Base-by-base conservation (phyloP, 2,329 filamentous ascomycete genomes). In the Calonectria pseudoturangicola region DNA sequence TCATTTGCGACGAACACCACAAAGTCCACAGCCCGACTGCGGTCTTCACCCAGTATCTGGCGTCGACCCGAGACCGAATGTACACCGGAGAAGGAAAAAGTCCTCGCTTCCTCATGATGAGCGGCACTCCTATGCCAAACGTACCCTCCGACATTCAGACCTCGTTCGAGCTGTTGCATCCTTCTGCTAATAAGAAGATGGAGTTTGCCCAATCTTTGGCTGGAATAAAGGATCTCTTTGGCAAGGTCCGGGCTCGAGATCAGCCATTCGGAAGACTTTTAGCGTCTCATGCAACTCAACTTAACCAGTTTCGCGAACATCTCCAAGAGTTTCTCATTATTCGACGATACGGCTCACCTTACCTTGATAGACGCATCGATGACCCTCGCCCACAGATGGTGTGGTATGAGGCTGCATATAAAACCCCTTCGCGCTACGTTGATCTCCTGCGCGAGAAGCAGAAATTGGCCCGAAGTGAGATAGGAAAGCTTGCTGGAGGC, bases 1-100 rank as follows among this genome's bases (percentile, higher is more conserved):
- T 60, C 36, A 60, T 60, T 60, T 60, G 54, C 36, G 54, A 60
- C 16, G 54, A 60, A 21, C 54, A 60, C 16, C 54, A 60, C 33
- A 60, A 60, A 21, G 54, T 60, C 13, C 54, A 60, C 54, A 60
- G 54, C 36, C 33, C 36, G 16, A 41, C 33, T 28, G 54, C 54
- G 2, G 30, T 60, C 13, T 60, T 60, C 54, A 60, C 33, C 8
- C 54, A 60, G 10, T 60, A 60, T 16, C 33, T 60, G 9, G 10
- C 21, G 3, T 41, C 21, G 16, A 39, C 39, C 18, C 54, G 54
- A 15, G 54, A 60, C 13, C 54, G 54, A 0, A 60, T 60, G 54
- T 4, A 60, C 39, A 21, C 54, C 5, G 54, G 54, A 18, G 54
- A 60, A 27, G 54, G 54, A 25, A 60, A 60, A 28, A 2, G 21